These are phyloP conservation scores for Lantana camara DNA, from an alignment of 257 asterid genomes.

Conservation along the genomic window DNA sequence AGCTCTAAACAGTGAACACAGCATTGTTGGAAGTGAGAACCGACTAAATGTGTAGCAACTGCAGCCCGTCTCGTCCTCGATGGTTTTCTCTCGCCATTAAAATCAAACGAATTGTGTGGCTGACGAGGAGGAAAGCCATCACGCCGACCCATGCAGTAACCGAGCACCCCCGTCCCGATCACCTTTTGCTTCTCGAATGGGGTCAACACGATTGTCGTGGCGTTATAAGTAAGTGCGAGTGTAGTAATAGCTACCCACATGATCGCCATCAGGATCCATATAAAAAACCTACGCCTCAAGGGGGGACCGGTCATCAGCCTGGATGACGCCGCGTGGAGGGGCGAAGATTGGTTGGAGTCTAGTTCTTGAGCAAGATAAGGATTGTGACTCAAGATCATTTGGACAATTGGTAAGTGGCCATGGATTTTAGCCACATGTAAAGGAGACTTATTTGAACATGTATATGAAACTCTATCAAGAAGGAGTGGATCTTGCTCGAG, in stretches of 20 bases:
- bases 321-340: constrained; percentile 56
- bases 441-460: constrained; percentile 41
- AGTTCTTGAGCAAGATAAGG: constrained; percentile 36
- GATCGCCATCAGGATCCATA: constrained; percentile 38
- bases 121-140: constrained; percentile 28
- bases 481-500: constrained; percentile 35
- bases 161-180: not conserved
- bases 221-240: constrained; percentile 15
- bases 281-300: constrained; percentile 10
- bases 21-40: too few species aligned
- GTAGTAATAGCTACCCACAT: constrained; percentile 40
- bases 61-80: not conserved
- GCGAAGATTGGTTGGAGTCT: constrained; percentile 37
- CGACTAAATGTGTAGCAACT: not conserved
- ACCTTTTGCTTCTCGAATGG: not conserved
- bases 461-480: constrained; percentile 40
- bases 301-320: constrained; percentile 38
- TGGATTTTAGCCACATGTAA: constrained; percentile 47
- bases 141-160: constrained; percentile 15
- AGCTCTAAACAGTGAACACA: too few species aligned
- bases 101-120: constrained; percentile 27
- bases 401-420: constrained; percentile 34
- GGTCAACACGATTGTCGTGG: not conserved
- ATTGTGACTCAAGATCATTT: constrained; percentile 27
- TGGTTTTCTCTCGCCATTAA: not conserved